A percentile compares a stretch with the other conserved stretches of the same genome.
These are phyloP conservation scores for Arabidopsis arenosa DNA, from an alignment of 345 rosid genomes.

Conservation along the genomic window DNA sequence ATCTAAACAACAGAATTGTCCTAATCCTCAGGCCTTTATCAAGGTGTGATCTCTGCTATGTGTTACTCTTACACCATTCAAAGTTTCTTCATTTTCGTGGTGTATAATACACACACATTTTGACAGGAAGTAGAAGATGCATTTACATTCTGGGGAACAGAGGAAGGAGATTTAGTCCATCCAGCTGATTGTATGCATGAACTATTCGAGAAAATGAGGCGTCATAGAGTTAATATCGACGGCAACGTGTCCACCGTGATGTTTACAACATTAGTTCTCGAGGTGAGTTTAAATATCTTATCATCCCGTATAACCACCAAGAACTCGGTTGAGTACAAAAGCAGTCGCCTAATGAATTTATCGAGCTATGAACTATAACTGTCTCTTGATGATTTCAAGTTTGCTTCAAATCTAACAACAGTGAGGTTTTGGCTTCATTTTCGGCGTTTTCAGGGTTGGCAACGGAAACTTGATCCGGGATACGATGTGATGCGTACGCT, in stretches of 20 bases:
- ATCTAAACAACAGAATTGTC: slow-evolving; percentile 90
- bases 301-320: background rate
- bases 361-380: slow-evolving; percentile 2
- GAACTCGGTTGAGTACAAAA: background rate
- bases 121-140: slow-evolving; percentile 89
- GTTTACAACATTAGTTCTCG: slow-evolving; percentile 97
- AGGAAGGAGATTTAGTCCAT: slow-evolving; percentile 82
- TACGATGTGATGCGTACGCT: slow-evolving; percentile 87
- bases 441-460: slow-evolving; percentile 74
- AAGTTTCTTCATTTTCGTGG: slow-evolving; percentile 18
- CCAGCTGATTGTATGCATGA: slow-evolving; percentile 99
- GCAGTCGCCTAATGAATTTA: background rate
- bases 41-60: slow-evolving; percentile 51
- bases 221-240: slow-evolving; percentile 81
- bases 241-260: slow-evolving; percentile 93
- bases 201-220: slow-evolving; percentile 91
- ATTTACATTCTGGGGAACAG: slow-evolving; percentile 92
- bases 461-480: slow-evolving; percentile 88
- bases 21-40: slow-evolving; percentile 79
- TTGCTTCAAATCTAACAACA: slow-evolving; percentile 22
- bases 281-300: slow-evolving; percentile 55
- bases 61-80: background rate
- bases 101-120: background rate
- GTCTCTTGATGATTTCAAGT: slow-evolving; percentile 10
- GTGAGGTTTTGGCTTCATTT: slow-evolving; percentile 10